Conservation (phyloP, 2,329 filamentous ascomycete genomes). For the Aspergillus neotritici region DNA sequence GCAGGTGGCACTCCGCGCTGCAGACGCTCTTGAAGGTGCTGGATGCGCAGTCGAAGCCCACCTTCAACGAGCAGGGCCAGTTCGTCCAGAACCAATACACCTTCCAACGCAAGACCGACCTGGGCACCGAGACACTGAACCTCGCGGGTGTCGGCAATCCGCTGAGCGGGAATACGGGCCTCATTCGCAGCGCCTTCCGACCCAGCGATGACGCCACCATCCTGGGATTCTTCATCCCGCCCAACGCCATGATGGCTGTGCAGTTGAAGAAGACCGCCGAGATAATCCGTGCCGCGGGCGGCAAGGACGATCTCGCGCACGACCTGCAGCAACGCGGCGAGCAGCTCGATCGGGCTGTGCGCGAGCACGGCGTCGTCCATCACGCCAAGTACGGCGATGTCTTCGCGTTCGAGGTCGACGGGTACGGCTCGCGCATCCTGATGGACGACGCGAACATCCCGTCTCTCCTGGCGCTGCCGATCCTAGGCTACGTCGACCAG, state of each 20-base stretch:
- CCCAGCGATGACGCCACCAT: slow-evolving; percentile 95
- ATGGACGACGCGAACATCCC: slow-evolving; percentile 65
- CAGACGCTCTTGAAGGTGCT: slow-evolving; percentile 68
- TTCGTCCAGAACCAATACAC: slow-evolving; percentile 74
- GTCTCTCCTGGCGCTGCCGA: slow-evolving; percentile 55
- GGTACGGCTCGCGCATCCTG: slow-evolving; percentile 55
- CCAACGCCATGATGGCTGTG: slow-evolving; percentile 93
- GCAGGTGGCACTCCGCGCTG: slow-evolving; percentile 73
- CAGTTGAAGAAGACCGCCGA: slow-evolving; percentile 71
- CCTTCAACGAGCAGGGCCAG: slow-evolving; percentile 65
- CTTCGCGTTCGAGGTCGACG: slow-evolving; percentile 61
- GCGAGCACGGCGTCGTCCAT: slow-evolving; percentile 69
- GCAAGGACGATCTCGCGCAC: slow-evolving; percentile 48
- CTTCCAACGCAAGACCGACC: slow-evolving; percentile 73
- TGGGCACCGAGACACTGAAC: slow-evolving; percentile 84
- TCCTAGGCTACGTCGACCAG: slow-evolving; percentile 52
- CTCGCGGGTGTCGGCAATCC: slow-evolving; percentile 86
- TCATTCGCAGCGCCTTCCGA: slow-evolving; percentile 86
- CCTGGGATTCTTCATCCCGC: slow-evolving; percentile 87
- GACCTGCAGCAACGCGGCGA: slow-evolving; percentile 54
- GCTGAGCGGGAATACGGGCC: slow-evolving; percentile 72
- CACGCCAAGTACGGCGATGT: slow-evolving; percentile 51
- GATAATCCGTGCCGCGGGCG: slow-evolving; percentile 57
- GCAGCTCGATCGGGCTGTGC: slow-evolving; percentile 68
- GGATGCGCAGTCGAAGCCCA: slow-evolving; percentile 70